These are phyloP conservation scores for Zasmidium angulare DNA, from an alignment of 2,329 filamentous ascomycete genomes.

Conservation along the genomic window DNA sequence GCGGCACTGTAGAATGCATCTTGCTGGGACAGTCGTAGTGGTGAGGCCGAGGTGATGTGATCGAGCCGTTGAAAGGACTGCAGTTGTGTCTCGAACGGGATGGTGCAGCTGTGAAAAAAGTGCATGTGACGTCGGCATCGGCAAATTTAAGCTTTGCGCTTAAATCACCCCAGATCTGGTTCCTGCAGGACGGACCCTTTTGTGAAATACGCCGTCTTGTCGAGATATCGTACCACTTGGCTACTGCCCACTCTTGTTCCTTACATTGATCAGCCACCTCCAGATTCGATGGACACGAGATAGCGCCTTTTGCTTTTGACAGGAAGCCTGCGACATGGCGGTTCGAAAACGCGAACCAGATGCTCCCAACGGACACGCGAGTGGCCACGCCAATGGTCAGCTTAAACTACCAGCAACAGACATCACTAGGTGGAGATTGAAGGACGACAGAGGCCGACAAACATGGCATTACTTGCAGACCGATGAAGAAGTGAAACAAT, in stretches of 20 bases:
- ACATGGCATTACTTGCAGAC: slow-evolving; percentile 88
- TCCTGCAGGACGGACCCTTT: not conserved
- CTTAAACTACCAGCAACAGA: slow-evolving; percentile 58
- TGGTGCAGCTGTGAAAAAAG: not conserved
- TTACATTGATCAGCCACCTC: not conserved
- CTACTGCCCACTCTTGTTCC: not conserved
- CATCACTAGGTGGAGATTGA: slow-evolving; percentile 77
- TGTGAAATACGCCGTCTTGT: not conserved
- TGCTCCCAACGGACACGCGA: slow-evolving; percentile 5
- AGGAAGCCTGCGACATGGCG: slow-evolving; percentile 5
- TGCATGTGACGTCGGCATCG: not conserved
- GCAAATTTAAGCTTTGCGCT: not conserved
- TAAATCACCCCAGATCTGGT: not conserved
- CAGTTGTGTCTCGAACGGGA: too few species aligned
- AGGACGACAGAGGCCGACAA: slow-evolving; percentile 78
- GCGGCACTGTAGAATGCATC: not conserved
- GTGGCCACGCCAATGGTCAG: slow-evolving; percentile 22
- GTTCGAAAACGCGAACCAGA: slow-evolving; percentile 10
- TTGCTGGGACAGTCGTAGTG: not conserved
- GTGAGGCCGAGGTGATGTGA: not conserved
- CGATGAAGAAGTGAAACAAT: slow-evolving; percentile 68
- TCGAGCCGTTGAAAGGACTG: too few species aligned
- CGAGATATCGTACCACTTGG: not conserved
- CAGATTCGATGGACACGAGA: not conserved
- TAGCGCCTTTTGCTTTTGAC: not conserved